Evolutionary conservation across 1,139 yeast genomes (phyloP), one percentile per base, ranked within the genome.

Genomic region (Sugiyamaella sp.): DNA sequence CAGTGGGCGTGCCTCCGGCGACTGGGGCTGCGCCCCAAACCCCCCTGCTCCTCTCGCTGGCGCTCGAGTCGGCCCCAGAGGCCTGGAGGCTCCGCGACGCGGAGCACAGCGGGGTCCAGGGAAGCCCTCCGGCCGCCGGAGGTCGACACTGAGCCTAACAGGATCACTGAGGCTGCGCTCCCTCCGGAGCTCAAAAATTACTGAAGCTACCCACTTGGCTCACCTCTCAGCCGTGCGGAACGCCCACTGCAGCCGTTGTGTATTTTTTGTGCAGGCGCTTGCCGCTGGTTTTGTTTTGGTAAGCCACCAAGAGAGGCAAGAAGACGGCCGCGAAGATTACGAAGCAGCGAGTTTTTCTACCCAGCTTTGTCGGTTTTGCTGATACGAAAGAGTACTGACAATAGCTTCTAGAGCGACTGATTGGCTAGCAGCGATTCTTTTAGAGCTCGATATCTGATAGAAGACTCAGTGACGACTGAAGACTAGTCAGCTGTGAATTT

Each of bases 51-150:
- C 35, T 29, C 35, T 29, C 35, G 35, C 35, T 29, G n/a, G 4
- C 35, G 35, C 35, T 29, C 35, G 35, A 29, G 35, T 29, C 35
- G 35, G 8, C n/a, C 4, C 35, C n/a, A n/a, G n/a, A n/a, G n/a
- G n/a, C n/a, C n/a, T n/a, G n/a, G 10, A 25, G 10, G 9, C 10
- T 10, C 29, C 10, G 29, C 29, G 29, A 25, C 5, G 29, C 29
- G 10, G 29, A 10, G 10, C 9, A 5, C 5, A 25, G 9, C 29
- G 10, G 29, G 29, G 29, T 25, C 29, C 10, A 10, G 29, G 29
- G 29, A 5, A 10, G 29, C 5, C 9, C 29, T 10, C 29, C 29
- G 10, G 29, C 29, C 29, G 29, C 29, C 29, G 29, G 29, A 25
- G 29, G 29, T 10, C 5, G 29, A 6, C 29, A 5, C 5, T n/a